A percentile compares a stretch with the other conserved stretches of the same genome.
Conservation (phyloP, 2,329 filamentous ascomycete genomes). For the Cladosporium austrohemisphaericum region DNA sequence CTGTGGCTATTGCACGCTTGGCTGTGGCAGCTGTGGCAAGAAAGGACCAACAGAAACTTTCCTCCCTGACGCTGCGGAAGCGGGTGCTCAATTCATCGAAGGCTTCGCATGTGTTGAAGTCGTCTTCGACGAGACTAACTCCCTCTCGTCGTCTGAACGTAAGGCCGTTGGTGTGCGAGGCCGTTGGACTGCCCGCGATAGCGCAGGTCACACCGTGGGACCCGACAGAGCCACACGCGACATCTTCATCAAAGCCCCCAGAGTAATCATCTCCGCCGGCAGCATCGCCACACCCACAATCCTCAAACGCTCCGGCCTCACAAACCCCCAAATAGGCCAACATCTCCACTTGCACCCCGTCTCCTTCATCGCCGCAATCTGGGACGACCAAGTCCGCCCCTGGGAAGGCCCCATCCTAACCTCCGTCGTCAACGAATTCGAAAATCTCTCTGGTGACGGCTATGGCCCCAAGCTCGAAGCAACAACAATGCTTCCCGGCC, state of each 20-base stretch:
- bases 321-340: constrained; percentile 75
- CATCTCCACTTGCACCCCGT: constrained; percentile 82
- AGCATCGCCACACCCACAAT: constrained; percentile 73
- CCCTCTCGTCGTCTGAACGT: constrained; percentile 40
- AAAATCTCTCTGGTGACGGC: constrained; percentile 74
- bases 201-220: constrained; percentile 55
- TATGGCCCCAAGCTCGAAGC: constrained; percentile 82
- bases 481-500: constrained; percentile 68
- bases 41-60: constrained; percentile 73
- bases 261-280: constrained; percentile 74
- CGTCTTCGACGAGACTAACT: constrained; percentile 58
- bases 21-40: constrained; percentile 66
- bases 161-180: constrained; percentile 69
- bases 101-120: constrained; percentile 71
- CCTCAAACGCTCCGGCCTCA: constrained; percentile 72
- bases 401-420: constrained; percentile 75
- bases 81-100: constrained; percentile 79
- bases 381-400: constrained; percentile 61
- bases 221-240: constrained; percentile 53
- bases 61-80: constrained; percentile 72
- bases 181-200: constrained; percentile 69
- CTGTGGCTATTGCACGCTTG: constrained; percentile 61
- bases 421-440: constrained; percentile 69
- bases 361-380: constrained; percentile 54
- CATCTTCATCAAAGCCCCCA: constrained; percentile 72